A percentile compares a stretch with the other conserved stretches of the same genome.
Conservation (phyloP, 129 eudicot species). For the Lactuca sativa region DNA sequence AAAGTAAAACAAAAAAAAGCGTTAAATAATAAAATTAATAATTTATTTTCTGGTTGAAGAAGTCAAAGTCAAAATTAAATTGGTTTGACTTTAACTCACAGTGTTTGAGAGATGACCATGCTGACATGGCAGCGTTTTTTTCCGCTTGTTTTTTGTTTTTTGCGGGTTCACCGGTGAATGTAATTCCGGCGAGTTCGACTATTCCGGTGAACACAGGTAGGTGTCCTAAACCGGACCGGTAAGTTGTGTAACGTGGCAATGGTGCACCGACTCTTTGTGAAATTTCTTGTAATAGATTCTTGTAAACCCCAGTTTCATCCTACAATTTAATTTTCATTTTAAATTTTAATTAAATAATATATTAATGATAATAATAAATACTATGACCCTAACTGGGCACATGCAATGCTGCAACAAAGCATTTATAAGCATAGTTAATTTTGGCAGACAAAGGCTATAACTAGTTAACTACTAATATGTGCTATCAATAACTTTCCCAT, state of each 20-base stretch:
- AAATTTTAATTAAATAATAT: not conserved
- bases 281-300: constrained; percentile 79
- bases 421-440: constrained; percentile 43
- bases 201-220: constrained; percentile 69
- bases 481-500: constrained; percentile 44
- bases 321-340: constrained; percentile 6
- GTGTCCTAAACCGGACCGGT: constrained; percentile 74
- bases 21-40: no score
- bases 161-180: constrained; percentile 69
- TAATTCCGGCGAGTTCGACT: constrained; percentile 69
- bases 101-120: constrained; percentile 75
- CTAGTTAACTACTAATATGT: constrained; percentile 15
- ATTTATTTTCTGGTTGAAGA: no score
- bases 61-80: not conserved
- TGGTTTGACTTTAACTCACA: constrained; percentile 34
- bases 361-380: constrained; percentile 32
- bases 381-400: constrained; percentile 38
- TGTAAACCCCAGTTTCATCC: constrained; percentile 92
- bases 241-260: constrained; percentile 71
- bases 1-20: constrained; percentile 14
- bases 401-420: constrained; percentile 46
- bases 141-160: constrained; percentile 87
- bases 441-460: constrained; percentile 42
- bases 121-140: constrained; percentile 83
- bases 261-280: constrained; percentile 84